Percentiles rank a stretch among this genome's conserved stretches.
Conservation (phyloP, 129 eudicot genomes). For the Helichrysum umbraculigerum region DNA sequence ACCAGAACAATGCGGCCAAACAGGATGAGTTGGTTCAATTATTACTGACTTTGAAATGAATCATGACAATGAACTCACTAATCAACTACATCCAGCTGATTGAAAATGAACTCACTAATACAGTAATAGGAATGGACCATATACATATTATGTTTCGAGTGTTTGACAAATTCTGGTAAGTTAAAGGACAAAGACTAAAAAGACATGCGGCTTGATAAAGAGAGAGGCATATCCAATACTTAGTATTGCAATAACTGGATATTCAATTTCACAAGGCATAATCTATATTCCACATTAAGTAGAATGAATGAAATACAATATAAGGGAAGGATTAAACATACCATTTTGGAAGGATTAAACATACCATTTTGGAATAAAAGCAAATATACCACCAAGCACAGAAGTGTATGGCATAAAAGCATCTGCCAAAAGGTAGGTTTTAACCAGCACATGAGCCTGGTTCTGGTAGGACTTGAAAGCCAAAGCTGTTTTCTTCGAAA, state of each 20-base stretch:
- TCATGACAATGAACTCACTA: too few relatives aligned
- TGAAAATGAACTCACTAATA: too few relatives aligned
- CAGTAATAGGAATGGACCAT: not conserved
- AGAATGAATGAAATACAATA: slow-evolving; percentile 8
- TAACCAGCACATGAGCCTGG: slow-evolving; percentile 69
- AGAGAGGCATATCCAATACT: not conserved
- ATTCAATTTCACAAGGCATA: not conserved
- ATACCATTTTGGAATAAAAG: slow-evolving; percentile 89
- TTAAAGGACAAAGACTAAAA: too few relatives aligned
- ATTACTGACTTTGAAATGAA: too few relatives aligned
- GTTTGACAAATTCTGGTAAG: not conserved
- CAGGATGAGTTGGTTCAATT: too few relatives aligned
- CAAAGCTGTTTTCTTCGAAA: slow-evolving; percentile 56
- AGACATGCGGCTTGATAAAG: too few relatives aligned
- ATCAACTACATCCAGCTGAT: too few relatives aligned
- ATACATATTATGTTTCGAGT: not conserved
- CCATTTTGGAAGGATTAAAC: slow-evolving; percentile 2
- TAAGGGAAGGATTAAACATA: too few relatives aligned
- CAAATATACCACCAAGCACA: slow-evolving; percentile 73
- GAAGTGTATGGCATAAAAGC: slow-evolving; percentile 64
- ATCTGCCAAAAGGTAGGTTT: slow-evolving; percentile 61
- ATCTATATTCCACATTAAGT: slow-evolving; percentile 6
- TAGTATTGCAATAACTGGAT: not conserved
- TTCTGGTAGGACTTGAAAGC: slow-evolving; percentile 59
- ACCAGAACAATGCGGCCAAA: too few relatives aligned